Evolutionary conservation across 371 early-diverging fungal species (phyloP).

Genomic region (Conidiobolus incongruus): DNA sequence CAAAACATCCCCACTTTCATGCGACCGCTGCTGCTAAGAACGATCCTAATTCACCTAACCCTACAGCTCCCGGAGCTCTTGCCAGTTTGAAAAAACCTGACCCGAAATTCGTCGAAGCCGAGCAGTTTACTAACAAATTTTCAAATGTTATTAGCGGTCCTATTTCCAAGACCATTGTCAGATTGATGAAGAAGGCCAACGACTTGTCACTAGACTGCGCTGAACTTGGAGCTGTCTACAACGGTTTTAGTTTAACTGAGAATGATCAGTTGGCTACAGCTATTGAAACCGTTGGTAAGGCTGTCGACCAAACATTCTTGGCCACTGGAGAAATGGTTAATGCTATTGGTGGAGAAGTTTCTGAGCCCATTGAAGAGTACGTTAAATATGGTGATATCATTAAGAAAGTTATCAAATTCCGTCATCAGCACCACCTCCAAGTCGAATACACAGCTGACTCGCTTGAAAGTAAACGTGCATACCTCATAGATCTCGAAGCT

Average conservation of each 20-base stretch:
- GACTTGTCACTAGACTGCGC: conserved; percentile 55
- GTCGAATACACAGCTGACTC: conserved; percentile 47
- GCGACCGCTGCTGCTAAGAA: conserved; percentile 3
- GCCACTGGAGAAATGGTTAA: conserved; percentile 43
- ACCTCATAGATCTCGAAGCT: conserved; percentile 34
- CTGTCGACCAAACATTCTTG: conserved; percentile 62
- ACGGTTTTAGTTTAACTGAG: conserved; percentile 80
- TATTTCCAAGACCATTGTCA: too few species aligned
- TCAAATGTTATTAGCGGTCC: conserved; percentile 21
- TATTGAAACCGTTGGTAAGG: conserved; percentile 76
- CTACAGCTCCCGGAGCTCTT: conserved; percentile 13
- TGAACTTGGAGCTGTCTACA: conserved; percentile 81
- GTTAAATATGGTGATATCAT: conserved; percentile 65
- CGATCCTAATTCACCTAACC: conserved; percentile 6
- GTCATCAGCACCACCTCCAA: conserved; percentile 69
- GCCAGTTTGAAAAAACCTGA: conserved; percentile 34
- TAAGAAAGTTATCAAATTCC: conserved; percentile 56
- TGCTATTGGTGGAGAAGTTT: conserved; percentile 44
- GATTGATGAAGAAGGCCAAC: too few species aligned
- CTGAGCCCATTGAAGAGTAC: conserved; percentile 74
- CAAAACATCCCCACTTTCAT: conserved; percentile 22
- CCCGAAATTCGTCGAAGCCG: conserved; percentile 41
- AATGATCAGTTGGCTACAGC: conserved; percentile 42
- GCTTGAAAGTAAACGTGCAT: conserved; percentile 40
- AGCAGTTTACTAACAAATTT: conserved; percentile 36